These are phyloP conservation scores for Berkeleyomyces rouxiae DNA, from an alignment of 2,329 filamentous ascomycete genomes.

Conservation along the genomic window DNA sequence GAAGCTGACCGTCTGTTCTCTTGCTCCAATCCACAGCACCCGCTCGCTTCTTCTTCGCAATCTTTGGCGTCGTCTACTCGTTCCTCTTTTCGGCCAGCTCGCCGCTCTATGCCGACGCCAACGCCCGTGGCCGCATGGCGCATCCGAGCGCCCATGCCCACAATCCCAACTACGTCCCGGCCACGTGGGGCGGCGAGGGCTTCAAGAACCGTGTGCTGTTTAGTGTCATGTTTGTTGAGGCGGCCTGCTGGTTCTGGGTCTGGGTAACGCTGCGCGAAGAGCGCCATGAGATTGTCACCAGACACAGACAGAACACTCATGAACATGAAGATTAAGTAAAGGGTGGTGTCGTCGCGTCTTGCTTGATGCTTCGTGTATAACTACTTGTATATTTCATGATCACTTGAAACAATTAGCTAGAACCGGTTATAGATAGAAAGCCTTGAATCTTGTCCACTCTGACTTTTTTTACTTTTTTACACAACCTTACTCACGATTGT, in stretches of 20 bases:
- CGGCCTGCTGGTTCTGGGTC: conserved; percentile 75
- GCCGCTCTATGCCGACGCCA: conserved; percentile 26
- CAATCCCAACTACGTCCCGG: conserved; percentile 23
- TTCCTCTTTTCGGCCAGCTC: conserved; percentile 42
- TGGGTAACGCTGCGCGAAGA: conserved; percentile 57
- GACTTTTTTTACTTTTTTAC: background rate
- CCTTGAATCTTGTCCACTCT: background rate
- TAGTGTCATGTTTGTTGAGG: conserved; percentile 69
- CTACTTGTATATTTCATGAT: background rate
- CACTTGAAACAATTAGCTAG: background rate
- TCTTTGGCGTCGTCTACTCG: conserved; percentile 44
- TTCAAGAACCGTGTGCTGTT: conserved; percentile 77
- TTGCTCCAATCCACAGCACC: conserved; percentile 29
- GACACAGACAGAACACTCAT: conserved; percentile 16
- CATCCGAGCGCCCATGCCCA: conserved; percentile 21
- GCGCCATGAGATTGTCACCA: conserved; percentile 25
- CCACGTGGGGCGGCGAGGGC: conserved; percentile 41
- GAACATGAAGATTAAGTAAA: conserved; percentile 8
- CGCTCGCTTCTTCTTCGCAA: conserved; percentile 47
- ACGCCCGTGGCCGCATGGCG: conserved; percentile 20
- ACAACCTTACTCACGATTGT: conserved; percentile 4
- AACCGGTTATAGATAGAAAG: background rate
- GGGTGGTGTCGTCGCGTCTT: background rate
- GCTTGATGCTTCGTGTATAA: background rate
- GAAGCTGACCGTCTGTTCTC: conserved; percentile 8